Percentiles rank a stretch among this genome's conserved stretches.
phyloP scores from a whole-genome alignment of 805 yeast species.

The Torulaspora quercuum region DNA sequence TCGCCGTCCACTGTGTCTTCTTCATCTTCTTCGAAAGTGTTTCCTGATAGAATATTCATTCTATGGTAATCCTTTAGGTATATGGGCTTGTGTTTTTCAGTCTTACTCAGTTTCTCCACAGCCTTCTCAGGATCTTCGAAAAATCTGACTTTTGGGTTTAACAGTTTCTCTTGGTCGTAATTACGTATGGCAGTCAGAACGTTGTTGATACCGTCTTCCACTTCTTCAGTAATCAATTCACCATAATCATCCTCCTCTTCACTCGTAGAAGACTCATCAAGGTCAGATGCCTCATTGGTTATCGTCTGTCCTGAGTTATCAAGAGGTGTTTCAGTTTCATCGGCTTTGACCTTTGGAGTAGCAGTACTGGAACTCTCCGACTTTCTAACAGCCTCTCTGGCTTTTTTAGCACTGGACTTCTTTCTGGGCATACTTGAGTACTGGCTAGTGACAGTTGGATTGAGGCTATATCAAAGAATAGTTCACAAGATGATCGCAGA shows the following conservation, averaged over 20 bases:
- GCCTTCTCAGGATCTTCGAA: slow-evolving; percentile 62
- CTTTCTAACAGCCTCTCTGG: slow-evolving; percentile 45
- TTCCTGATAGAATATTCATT: slow-evolving; percentile 70
- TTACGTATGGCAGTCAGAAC: slow-evolving; percentile 68
- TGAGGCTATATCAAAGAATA: background rate
- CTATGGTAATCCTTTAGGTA: slow-evolving; percentile 92
- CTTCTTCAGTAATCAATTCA: slow-evolving; percentile 78
- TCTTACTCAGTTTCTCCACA: slow-evolving; percentile 26
- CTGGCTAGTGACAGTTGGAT: background rate
- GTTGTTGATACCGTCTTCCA: slow-evolving; percentile 71
- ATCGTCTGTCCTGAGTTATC: slow-evolving; percentile 27
- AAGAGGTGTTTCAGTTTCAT: slow-evolving; percentile 11
- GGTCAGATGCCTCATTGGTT: slow-evolving; percentile 40
- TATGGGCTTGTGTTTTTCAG: slow-evolving; percentile 62
- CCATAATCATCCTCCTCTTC: slow-evolving; percentile 90
- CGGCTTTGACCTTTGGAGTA: slow-evolving; percentile 30
- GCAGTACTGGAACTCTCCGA: slow-evolving; percentile 5
- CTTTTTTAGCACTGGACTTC: slow-evolving; percentile 77
- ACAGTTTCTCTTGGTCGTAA: slow-evolving; percentile 56
- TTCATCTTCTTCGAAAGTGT: slow-evolving; percentile 51
- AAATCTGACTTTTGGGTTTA: slow-evolving; percentile 68
- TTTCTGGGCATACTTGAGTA: slow-evolving; percentile 65
- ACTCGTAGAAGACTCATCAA: slow-evolving; percentile 37
- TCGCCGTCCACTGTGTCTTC: slow-evolving; percentile 40
- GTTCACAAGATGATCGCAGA: background rate